Evolutionary conservation across 2,329 filamentous ascomycete species (phyloP).

Genomic region (Aureobasidium sp.): DNA sequence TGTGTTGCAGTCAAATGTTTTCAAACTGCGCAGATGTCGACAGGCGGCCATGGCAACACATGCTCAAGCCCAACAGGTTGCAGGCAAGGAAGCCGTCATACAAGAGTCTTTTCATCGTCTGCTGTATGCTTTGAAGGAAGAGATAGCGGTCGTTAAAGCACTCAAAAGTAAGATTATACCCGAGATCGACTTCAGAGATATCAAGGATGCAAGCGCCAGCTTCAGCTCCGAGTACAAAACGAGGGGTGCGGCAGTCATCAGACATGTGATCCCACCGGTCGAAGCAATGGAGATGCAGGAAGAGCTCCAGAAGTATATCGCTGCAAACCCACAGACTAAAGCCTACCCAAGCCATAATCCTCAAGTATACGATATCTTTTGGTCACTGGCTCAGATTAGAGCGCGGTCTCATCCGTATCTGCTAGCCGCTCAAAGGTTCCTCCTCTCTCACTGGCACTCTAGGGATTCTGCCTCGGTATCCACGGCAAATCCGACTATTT

Average conservation of each 20-base stretch:
- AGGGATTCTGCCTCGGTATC: constrained; percentile 37
- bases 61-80: constrained; percentile 41
- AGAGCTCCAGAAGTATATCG: constrained; percentile 40
- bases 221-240: constrained; percentile 54
- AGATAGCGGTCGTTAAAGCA: constrained; percentile 39
- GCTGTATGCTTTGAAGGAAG: constrained; percentile 36
- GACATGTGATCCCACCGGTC: constrained; percentile 37
- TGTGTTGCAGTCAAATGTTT: neutral
- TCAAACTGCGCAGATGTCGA: neutral
- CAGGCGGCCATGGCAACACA: constrained; percentile 29
- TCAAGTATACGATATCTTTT: constrained; percentile 46
- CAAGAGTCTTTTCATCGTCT: constrained; percentile 40
- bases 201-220: constrained; percentile 41
- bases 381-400: constrained; percentile 41
- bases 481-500: constrained; percentile 38
- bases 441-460: constrained; percentile 45
- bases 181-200: constrained; percentile 41
- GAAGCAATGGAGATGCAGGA: constrained; percentile 40
- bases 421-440: constrained; percentile 39
- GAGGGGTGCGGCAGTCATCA: constrained; percentile 45
- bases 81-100: constrained; percentile 41
- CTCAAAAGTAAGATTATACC: constrained; percentile 37
- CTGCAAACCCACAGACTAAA: constrained; percentile 39
- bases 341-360: constrained; percentile 43
- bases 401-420: constrained; percentile 42